Percentiles rank a stretch among this genome's conserved stretches.
Conservation (phyloP, 495 filamentous ascomycete species). For the Tuber borchii region DNA sequence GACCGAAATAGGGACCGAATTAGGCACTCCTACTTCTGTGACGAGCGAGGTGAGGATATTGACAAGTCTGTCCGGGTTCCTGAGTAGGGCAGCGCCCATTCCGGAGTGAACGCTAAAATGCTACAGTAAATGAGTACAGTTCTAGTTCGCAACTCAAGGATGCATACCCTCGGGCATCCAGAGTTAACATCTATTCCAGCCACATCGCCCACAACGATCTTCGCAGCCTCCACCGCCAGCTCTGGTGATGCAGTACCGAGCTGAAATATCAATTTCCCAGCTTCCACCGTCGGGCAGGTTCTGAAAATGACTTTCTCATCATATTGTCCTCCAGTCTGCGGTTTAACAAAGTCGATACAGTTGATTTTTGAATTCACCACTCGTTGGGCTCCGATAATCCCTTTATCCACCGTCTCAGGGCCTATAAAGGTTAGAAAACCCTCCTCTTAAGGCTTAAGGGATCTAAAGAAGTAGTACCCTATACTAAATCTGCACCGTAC, state of each 20-base stretch:
- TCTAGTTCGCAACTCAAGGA: neutral
- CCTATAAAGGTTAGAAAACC: conserved; percentile 46
- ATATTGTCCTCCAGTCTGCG: conserved; percentile 47
- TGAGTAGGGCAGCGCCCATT: conserved; percentile 88
- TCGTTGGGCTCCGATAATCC: conserved; percentile 77
- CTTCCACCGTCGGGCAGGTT: conserved; percentile 68
- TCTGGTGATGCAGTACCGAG: conserved; percentile 77
- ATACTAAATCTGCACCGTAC: conserved; percentile 94
- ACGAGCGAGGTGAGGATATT: conserved; percentile 77
- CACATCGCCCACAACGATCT: conserved; percentile 75
- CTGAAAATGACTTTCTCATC: conserved; percentile 61
- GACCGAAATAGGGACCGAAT: conserved; percentile 83
- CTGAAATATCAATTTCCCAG: conserved; percentile 72
- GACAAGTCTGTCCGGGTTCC: conserved; percentile 72
- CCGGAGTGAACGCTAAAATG: conserved; percentile 85
- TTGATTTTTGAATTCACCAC: conserved; percentile 64
- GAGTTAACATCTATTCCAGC: conserved; percentile 94
- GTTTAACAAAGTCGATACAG: conserved; percentile 69
- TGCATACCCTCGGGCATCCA: conserved; percentile 70
- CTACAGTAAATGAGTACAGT: conserved; percentile 22
- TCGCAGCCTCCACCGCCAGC: conserved; percentile 73
- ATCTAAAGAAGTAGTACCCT: conserved; percentile 53
- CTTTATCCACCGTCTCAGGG: conserved; percentile 85
- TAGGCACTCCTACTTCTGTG: conserved; percentile 62
- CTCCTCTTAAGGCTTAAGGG: conserved; percentile 1